Evolutionary conservation across 2,329 filamentous ascomycete genomes (phyloP).

Genomic region (Penicillium janthinellum): DNA sequence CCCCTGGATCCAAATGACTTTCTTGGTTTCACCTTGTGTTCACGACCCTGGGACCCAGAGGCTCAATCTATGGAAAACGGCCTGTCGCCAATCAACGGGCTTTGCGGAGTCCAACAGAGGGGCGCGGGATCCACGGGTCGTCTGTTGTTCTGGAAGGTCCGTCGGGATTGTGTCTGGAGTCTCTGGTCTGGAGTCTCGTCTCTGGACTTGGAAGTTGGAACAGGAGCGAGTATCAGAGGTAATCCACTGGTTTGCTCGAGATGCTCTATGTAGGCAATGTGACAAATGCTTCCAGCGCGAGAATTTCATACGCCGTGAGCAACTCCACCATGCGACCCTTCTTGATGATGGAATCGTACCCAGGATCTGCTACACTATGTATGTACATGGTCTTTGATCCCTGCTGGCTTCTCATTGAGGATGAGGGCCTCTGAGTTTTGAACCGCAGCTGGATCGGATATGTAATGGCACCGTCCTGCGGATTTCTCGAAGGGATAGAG

Average conservation of each 20-base stretch:
- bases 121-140: constrained; percentile 6
- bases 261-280: neutral
- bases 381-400: too few relatives aligned
- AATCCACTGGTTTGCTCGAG: neutral
- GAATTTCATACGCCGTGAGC: too few relatives aligned
- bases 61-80: constrained; percentile 29
- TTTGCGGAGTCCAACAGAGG: neutral
- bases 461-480: too few relatives aligned
- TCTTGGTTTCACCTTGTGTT: neutral
- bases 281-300: neutral
- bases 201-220: neutral
- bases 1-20: neutral
- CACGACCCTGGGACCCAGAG: neutral
- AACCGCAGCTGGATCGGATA: too few relatives aligned
- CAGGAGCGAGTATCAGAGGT: neutral
- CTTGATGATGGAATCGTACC: too few relatives aligned
- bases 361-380: too few relatives aligned
- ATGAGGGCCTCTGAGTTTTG: too few relatives aligned
- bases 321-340: too few relatives aligned
- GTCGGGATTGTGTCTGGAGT: neutral
- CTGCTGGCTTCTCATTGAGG: too few relatives aligned
- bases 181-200: too few relatives aligned
- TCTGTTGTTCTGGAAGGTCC: constrained; percentile 2
- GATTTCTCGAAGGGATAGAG: neutral
- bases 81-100: constrained; percentile 21